Percentiles rank a stretch among this genome's conserved stretches.
These are phyloP conservation scores for Aspergillus costaricaensis DNA, from an alignment of 2,329 filamentous ascomycete genomes.

Conservation along the genomic window DNA sequence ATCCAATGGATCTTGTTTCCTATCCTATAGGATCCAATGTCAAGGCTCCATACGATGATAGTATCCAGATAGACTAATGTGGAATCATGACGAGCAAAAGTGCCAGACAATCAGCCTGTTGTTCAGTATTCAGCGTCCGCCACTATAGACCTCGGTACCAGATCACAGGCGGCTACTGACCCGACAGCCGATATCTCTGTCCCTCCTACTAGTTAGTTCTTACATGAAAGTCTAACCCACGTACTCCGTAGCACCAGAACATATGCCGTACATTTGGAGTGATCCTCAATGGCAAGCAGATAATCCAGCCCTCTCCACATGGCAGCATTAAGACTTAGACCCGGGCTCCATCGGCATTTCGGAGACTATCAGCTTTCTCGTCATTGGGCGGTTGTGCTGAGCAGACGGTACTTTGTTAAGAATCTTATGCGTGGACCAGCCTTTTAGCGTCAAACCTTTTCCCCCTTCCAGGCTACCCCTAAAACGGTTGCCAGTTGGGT, in stretches of 20 bases:
- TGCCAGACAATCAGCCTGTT: neutral
- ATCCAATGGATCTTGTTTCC: neutral
- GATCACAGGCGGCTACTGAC: neutral
- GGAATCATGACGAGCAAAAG: neutral
- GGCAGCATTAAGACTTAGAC: neutral
- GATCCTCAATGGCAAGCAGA: no score
- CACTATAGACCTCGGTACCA: neutral
- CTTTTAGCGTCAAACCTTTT: neutral
- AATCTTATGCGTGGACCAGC: neutral
- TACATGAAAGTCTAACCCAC: neutral
- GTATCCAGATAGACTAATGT: neutral
- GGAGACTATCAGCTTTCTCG: neutral
- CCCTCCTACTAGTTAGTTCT: neutral
- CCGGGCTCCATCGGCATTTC: neutral
- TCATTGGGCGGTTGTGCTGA: neutral
- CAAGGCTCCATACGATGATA: neutral
- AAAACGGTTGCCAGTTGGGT: neutral
- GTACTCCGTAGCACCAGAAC: neutral
- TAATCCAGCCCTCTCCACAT: neutral
- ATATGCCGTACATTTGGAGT: neutral
- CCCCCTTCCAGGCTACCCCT: conserved; percentile 1
- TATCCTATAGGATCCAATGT: neutral
- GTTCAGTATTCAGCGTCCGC: neutral
- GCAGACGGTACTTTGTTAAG: neutral
- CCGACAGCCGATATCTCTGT: neutral